A percentile compares a stretch with the other conserved stretches of the same genome.
Evolutionary conservation across 108 stramenopile species (phyloP).

Genomic region (Nannochloropsis salina): DNA sequence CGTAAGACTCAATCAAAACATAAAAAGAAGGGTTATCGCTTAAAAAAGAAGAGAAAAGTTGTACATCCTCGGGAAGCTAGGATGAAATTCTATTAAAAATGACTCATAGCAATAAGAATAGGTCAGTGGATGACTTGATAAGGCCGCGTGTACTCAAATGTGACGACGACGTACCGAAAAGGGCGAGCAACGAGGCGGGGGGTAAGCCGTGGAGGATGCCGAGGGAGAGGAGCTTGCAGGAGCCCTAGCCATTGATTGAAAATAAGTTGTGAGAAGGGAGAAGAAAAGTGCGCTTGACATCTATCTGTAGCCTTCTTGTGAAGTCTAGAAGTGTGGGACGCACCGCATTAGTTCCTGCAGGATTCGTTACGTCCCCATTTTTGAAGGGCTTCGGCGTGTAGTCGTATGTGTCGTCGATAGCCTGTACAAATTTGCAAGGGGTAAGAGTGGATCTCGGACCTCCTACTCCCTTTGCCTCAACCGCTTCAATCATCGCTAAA

Average conservation of each 20-base stretch:
- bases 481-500: too few relatives aligned
- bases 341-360: background rate
- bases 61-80: too few relatives aligned
- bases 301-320: too few relatives aligned
- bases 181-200: background rate
- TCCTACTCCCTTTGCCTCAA: too few relatives aligned
- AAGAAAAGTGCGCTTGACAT: background rate
- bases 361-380: background rate
- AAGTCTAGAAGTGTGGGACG: background rate
- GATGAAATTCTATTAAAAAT: too few relatives aligned
- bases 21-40: too few relatives aligned
- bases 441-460: too few relatives aligned
- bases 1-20: too few relatives aligned
- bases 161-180: background rate
- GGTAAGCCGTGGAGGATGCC: constrained; percentile 10
- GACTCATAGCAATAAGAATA: too few relatives aligned
- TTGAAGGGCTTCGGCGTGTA: background rate
- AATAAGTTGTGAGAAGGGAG: background rate
- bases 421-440: background rate
- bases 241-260: background rate
- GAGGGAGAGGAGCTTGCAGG: constrained; percentile 10
- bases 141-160: too few relatives aligned
- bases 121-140: too few relatives aligned
- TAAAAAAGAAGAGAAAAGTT: too few relatives aligned
- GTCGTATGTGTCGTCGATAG: background rate